Evolutionary conservation across 805 yeast genomes (phyloP), one percentile per base, ranked within the genome.

Genomic region (Lipomyces orientalis): DNA sequence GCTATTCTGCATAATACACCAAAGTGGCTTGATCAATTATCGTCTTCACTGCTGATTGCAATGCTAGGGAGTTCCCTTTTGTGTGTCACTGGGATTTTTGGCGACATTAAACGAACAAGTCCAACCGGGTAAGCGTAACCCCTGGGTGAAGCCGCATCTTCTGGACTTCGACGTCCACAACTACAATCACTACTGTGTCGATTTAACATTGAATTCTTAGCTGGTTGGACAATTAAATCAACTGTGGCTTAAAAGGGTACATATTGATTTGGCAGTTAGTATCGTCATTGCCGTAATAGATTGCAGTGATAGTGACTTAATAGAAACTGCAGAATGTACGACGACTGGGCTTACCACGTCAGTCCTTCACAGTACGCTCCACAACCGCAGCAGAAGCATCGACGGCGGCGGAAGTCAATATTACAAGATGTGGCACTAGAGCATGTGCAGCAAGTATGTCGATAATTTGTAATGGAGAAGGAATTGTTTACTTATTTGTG

Each of bases 281-380:
- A 14, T 37, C 7, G 14, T 37, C n/a, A n/a, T 43, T 43, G 49
- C 49, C 14, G 49, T 6, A 7, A 43, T n/a, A 43, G 22, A 19
- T n/a, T 43, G 8, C 22, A 9, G 8, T n/a, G 49, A 22, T 16
- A 43, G 0, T 43, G 49, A n/a, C 22, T 7, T 35, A 7, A 43
- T 12, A 43, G 49, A 16, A 43, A 25, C 19, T 43, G 22, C 49
- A 34, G 9, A 29, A 69, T 69, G 73, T 69, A 67, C 54, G 73
- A 69, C 67, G 73, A 69, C 29, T 69, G 73, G 73, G 73, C 73
- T 22, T 69, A 68, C 39, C 73, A 69, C 54, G 71, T 65, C 56
- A 68, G 64, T 43, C 70, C 71, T 56, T 59, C 66, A 37, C 71
- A 67, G 33, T 68, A 68, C 51, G 70, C 70, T 12, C 70, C 71